Conservation (phyloP, 23 red algal species). For the Rhodosorus marinus region DNA sequence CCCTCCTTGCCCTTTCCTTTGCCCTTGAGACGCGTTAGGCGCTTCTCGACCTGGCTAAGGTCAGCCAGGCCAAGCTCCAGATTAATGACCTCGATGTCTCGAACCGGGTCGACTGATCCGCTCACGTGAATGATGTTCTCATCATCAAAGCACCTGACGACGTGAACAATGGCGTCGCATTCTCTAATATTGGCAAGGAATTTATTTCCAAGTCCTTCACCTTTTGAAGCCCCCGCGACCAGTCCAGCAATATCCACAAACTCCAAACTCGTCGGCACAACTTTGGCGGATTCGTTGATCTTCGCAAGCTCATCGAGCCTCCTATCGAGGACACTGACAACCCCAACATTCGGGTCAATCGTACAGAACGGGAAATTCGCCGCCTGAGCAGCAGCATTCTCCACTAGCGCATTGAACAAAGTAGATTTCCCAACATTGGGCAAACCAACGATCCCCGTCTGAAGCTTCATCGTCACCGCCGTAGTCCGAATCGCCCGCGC, state of each 20-base stretch:
- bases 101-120: constrained; percentile 62
- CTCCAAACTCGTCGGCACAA: constrained; percentile 67
- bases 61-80: constrained; percentile 82
- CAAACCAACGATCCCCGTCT: constrained; percentile 87
- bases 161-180: constrained; percentile 96
- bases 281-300: constrained; percentile 34
- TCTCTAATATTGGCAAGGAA: constrained; percentile 87
- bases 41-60: constrained; percentile 68
- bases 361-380: constrained; percentile 99
- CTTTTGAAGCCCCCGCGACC: constrained; percentile 73
- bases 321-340: constrained; percentile 74
- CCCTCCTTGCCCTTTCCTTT: constrained; percentile 1
- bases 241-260: constrained; percentile 96
- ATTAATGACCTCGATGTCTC: constrained; percentile 93
- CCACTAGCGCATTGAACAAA: constrained; percentile 96
- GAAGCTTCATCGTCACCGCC: constrained; percentile 50
- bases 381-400: constrained; percentile 59
- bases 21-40: constrained; percentile 7
- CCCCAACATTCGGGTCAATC: constrained; percentile 91
- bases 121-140: constrained; percentile 88
- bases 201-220: constrained; percentile 94
- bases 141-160: constrained; percentile 91
- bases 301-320: constrained; percentile 39
- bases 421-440: constrained; percentile 97
- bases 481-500: constrained; percentile 15